Evolutionary conservation across 805 yeast species (phyloP), one percentile per base, ranked within the genome.

Genomic region (Saccharomycopsis fibuligera): DNA sequence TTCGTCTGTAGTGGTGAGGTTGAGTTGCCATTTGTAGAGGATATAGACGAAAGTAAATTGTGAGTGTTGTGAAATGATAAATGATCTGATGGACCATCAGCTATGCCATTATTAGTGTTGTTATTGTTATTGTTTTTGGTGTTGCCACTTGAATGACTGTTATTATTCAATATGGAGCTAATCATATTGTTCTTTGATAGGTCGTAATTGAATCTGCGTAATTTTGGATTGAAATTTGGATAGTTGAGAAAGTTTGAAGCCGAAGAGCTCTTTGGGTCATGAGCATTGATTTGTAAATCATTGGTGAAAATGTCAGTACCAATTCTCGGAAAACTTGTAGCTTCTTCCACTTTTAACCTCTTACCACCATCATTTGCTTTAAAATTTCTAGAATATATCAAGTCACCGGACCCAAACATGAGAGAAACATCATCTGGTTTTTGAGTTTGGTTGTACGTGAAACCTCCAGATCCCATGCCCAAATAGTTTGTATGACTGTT

Each of bases 351-450:
- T n/a, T 47, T 41, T 4, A 41, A 16, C 33, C 25, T 21, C 12
- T 47, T 45, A n/a, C 21, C 27, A 14, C 23, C 25, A 23, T 21
- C n/a, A 16, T 33, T 30, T 4, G 27, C 35, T 3, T 25, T 43
- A n/a, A 6, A 12, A 14, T 17, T 17, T 21, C 43, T 23, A 10
- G 35, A n/a, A 39, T 50, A 50, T 22, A 50, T 36, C 17, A 50
- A 22, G 42, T 50, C 53, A 4, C 53, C 53, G n/a, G 50, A 46
- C 4, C 53, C 53, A 37, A 50, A 50, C n/a, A n/a, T n/a, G n/a
- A n/a, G n/a, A n/a, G n/a, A n/a, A n/a, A n/a, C 25, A 23, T 21
- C n/a, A 16, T 33, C 17, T 4, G 27, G 24, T 3, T 25, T 43
- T 10, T 6, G 6, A 14, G n/a, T 17, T 21, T 36, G 25, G 16